These are phyloP conservation scores for Larix sibirica DNA, from an alignment of 83 land plant species.

Conservation along the genomic window DNA sequence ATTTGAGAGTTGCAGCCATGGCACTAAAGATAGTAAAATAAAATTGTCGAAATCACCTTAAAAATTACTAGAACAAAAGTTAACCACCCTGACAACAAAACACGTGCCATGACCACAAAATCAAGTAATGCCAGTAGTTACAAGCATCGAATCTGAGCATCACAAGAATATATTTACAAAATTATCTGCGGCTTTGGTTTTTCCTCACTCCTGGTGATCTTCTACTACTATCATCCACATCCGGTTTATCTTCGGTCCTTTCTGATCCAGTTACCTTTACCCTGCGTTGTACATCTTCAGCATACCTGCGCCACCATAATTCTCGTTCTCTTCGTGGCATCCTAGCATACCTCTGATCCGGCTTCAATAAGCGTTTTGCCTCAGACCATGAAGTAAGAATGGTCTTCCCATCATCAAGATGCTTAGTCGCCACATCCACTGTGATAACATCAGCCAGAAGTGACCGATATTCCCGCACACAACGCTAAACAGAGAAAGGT, in stretches of 20 bases:
- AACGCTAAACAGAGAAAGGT: conserved; percentile 48
- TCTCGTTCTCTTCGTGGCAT: conserved; percentile 83
- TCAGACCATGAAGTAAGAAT: conserved; percentile 81
- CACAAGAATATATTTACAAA: too few species aligned
- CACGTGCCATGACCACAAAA: too few species aligned
- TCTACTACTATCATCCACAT: conserved; percentile 6
- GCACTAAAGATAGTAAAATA: too few species aligned
- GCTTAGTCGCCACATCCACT: conserved; percentile 54
- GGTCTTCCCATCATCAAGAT: conserved; percentile 71
- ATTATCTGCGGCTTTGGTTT: background rate
- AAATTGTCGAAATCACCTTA: too few species aligned
- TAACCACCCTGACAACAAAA: too few species aligned
- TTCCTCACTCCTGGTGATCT: conserved; percentile 8
- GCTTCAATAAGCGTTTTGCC: conserved; percentile 65
- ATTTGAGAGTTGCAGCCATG: too few species aligned
- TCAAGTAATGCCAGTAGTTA: too few species aligned
- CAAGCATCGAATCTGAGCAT: too few species aligned
- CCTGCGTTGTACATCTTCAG: conserved; percentile 69
- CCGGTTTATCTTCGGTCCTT: conserved; percentile 31
- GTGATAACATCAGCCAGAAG: conserved; percentile 78
- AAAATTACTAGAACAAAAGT: too few species aligned
- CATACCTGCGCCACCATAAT: conserved; percentile 69
- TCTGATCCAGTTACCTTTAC: conserved; percentile 29
- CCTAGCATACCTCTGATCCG: conserved; percentile 70
- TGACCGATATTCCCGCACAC: conserved; percentile 58